These are phyloP conservation scores for Pyrus betulifolia DNA, from an alignment of 306 rosid genomes.

Conservation along the genomic window DNA sequence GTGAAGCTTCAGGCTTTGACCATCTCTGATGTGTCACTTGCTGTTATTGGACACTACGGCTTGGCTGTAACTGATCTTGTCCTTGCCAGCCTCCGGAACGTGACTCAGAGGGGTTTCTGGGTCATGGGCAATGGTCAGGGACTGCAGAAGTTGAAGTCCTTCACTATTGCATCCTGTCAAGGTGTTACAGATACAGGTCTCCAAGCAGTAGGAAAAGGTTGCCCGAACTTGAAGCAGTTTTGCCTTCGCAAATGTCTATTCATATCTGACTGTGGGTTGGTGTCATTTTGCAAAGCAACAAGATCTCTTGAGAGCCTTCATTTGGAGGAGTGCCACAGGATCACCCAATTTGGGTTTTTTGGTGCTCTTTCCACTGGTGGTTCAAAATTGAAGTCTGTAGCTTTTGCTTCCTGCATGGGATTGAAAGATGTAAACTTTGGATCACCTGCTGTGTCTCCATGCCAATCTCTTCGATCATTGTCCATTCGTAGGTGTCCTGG, in stretches of 20 bases:
- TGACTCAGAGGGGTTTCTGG: conserved; percentile 89
- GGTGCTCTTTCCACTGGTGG: conserved; percentile 54
- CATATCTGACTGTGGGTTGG: conserved; percentile 72
- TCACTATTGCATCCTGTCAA: conserved; percentile 54
- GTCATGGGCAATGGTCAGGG: conserved; percentile 83
- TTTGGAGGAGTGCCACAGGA: conserved; percentile 87
- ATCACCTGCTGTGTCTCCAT: conserved; percentile 34
- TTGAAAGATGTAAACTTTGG: conserved; percentile 47
- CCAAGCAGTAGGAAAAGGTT: conserved; percentile 71
- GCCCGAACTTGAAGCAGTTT: conserved; percentile 74
- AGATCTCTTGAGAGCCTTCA: conserved; percentile 66
- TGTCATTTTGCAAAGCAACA: conserved; percentile 59
- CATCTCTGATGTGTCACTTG: conserved; percentile 78
- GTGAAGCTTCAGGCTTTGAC: conserved; percentile 68
- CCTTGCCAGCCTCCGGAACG: conserved; percentile 52
- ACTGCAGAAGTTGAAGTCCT: conserved; percentile 67
- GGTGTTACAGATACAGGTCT: conserved; percentile 75
- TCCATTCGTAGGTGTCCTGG: conserved; percentile 73
- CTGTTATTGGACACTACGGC: conserved; percentile 89
- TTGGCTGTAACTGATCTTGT: conserved; percentile 55
- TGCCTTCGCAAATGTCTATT: conserved; percentile 51
- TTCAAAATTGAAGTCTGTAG: conserved; percentile 58
- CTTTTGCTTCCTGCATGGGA: conserved; percentile 67
- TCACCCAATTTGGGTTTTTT: conserved; percentile 73
- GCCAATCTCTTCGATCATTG: conserved; percentile 49